Evolutionary conservation across 2,329 filamentous ascomycete genomes (phyloP), one percentile per base, ranked within the genome.

Genomic region (Seiridium unicorne): DNA sequence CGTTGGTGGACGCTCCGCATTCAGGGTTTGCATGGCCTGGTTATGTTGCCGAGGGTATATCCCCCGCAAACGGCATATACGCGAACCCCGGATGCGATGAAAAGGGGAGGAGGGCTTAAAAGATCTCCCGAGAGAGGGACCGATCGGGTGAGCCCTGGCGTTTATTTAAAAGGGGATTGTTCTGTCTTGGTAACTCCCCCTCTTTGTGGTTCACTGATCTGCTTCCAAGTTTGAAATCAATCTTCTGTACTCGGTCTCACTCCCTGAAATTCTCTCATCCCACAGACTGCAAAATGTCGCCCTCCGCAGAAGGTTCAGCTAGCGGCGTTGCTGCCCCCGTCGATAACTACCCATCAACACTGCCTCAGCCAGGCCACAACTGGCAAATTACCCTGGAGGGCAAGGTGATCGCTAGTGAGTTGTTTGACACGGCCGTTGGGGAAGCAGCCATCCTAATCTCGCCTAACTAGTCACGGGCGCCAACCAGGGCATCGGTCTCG

Each of bases 401-500:
- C 66, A 77, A 77, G 61, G 72, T 77, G 63, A 76, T 77, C 58
- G 69, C 74, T 18, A 75, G 73, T 76, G 64, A 62, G 73, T 69
- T 9, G n/a, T 36, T 7, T 54, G 26, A 4, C n/a, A 8, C 18
- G 18, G 8, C 6, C 34, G 47, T 1, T 49, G 4, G 31, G 5
- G 18, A 26, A 10, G 18, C 34, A 32, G 9, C 6, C n/a, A 32
- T 4, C 2, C 8, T 7, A 10, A 49, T 5, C 18, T 49, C 34
- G 6, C n/a, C 8, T 10, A 3, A 32, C 10, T 11, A 64, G 74
- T 78, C 62, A 77, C 76, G 3, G 76, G 76, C 11, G 76, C 76
- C 47, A 78, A 78, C 66, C 73, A 77, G 63, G 73, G 79, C 57
- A 80, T 80, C 49, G 78, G 78, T 7, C 72, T 80, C 4, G 78